Evolutionary conservation across 2,329 filamentous ascomycete genomes (phyloP).

Genomic region (Ascochyta pisi): DNA sequence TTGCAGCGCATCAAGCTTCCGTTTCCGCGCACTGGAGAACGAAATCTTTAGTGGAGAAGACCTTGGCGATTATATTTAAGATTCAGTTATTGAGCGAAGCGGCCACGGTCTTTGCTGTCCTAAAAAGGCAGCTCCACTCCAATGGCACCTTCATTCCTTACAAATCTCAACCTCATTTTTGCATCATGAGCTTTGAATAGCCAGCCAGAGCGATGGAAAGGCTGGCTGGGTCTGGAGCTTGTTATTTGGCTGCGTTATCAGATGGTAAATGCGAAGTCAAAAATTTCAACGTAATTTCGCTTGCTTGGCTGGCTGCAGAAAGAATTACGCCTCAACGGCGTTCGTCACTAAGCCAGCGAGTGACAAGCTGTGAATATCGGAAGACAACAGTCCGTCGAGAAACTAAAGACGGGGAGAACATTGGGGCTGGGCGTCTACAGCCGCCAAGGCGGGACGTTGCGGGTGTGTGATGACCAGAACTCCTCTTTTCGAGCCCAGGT

Average conservation of each 20-base stretch:
- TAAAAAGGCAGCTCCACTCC: background rate
- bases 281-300: constrained; percentile 12
- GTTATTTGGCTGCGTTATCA: background rate
- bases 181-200: background rate
- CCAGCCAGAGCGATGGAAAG: background rate
- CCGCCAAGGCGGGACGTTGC: constrained; percentile 16
- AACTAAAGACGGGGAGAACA: constrained; percentile 10
- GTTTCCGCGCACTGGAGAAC: background rate
- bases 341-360: constrained; percentile 5
- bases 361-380: background rate
- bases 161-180: background rate
- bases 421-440: constrained; percentile 10
- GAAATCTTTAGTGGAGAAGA: background rate
- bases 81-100: background rate
- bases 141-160: background rate
- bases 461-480: constrained; percentile 1
- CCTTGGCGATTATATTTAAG: background rate
- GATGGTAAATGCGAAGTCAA: background rate
- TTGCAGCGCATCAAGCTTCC: background rate
- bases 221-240: background rate
- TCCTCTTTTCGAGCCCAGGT: background rate
- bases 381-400: constrained; percentile 5
- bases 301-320: constrained; percentile 1
- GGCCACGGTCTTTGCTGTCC: background rate
- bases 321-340: background rate